Evolutionary conservation across 805 yeast genomes (phyloP).

Genomic region (Tanozyma kutaoensis): DNA sequence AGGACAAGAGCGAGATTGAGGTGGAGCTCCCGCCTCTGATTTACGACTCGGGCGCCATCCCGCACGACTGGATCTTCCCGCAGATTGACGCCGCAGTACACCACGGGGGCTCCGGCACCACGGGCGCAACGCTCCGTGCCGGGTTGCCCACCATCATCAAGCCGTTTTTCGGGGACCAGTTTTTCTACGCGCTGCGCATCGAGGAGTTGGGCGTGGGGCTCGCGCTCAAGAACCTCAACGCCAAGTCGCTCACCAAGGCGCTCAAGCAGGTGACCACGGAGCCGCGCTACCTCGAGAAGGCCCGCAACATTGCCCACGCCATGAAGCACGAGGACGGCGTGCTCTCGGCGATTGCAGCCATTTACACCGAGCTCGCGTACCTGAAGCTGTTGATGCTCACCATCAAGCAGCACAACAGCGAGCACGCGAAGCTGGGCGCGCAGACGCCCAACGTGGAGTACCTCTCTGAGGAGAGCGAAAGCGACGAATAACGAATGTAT

Average conservation of each 20-base stretch:
- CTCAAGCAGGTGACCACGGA: constrained; percentile 56
- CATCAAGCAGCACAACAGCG: constrained; percentile 28
- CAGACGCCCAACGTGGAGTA: constrained; percentile 10
- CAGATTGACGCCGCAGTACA: constrained; percentile 89
- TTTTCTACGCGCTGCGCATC: constrained; percentile 76
- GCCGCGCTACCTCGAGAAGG: constrained; percentile 53
- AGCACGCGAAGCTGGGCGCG: constrained; percentile 9
- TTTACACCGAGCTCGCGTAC: constrained; percentile 73
- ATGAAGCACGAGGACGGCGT: constrained; percentile 78
- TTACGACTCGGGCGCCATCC: constrained; percentile 57
- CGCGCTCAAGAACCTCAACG: constrained; percentile 53
- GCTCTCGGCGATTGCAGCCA: constrained; percentile 53
- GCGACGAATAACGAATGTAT: background rate
- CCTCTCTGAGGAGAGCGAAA: background rate
- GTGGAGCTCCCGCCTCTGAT: constrained; percentile 51
- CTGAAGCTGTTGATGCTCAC: constrained; percentile 47
- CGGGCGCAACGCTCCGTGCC: constrained; percentile 79
- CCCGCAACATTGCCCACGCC: constrained; percentile 44
- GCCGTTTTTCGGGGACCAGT: constrained; percentile 95
- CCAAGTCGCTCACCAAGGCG: constrained; percentile 51
- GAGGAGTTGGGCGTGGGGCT: constrained; percentile 86
- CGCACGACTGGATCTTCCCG: constrained; percentile 92
- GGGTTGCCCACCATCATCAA: constrained; percentile 86
- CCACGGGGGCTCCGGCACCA: constrained; percentile 95
- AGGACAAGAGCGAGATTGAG: constrained; percentile 18